phyloP scores from a whole-genome alignment of 2,329 filamentous ascomycete species.

The Exophiala spinifera region DNA sequence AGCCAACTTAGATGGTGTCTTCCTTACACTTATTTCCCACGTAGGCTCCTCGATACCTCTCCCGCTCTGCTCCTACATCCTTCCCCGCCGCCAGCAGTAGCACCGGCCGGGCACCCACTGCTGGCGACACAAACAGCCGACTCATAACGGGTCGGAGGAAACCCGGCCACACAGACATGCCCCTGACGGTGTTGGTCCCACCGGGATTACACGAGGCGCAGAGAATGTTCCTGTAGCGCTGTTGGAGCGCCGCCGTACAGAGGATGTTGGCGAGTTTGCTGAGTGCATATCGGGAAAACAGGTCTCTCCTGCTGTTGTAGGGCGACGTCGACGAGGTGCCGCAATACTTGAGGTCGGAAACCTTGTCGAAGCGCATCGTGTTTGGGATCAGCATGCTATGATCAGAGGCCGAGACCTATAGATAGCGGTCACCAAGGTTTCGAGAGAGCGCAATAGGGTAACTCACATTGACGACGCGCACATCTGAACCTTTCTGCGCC shows the following conservation, averaged over 20 bases:
- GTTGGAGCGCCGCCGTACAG: conserved; percentile 14
- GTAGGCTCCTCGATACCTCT: conserved; percentile 5
- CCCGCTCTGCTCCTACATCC: conserved; percentile 3
- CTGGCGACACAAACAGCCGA: conserved; percentile 1
- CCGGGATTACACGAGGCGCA: conserved; percentile 3
- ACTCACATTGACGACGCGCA: conserved; percentile 5
- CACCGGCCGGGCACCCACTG: not conserved
- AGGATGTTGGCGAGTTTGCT: conserved; percentile 21
- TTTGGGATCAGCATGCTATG: conserved; percentile 7
- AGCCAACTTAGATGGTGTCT: conserved; percentile 1
- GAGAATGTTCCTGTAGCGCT: not conserved
- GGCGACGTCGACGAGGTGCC: not conserved
- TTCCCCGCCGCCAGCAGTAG: conserved; percentile 3
- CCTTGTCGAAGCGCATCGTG: conserved; percentile 6
- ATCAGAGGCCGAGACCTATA: conserved; percentile 2
- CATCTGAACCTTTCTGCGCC: conserved; percentile 1
- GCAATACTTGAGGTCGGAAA: conserved; percentile 2
- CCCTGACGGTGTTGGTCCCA: conserved; percentile 1
- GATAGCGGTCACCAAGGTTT: not conserved
- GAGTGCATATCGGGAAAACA: conserved; percentile 17
- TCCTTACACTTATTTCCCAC: conserved; percentile 2
- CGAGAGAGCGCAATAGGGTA: not conserved
- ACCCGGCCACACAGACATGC: conserved; percentile 6
- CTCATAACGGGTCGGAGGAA: conserved; percentile 2
- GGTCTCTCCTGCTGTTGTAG: conserved; percentile 2